Percentiles rank a stretch among this genome's conserved stretches.
Conservation (phyloP, 306 rosid genomes). For the Quercus dentata region DNA sequence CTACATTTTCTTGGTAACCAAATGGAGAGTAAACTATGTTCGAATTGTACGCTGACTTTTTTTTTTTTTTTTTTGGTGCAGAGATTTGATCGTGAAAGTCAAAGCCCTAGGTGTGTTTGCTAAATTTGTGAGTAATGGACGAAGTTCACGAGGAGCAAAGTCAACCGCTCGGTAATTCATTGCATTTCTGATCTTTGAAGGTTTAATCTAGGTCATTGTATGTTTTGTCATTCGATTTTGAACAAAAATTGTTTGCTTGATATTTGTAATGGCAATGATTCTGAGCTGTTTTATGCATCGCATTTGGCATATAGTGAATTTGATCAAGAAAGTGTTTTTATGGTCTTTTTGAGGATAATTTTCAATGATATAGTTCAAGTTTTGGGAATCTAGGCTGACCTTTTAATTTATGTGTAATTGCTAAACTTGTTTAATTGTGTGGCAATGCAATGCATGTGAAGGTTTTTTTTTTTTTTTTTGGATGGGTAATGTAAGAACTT, state of each 20-base stretch:
- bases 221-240: not conserved
- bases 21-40: not conserved
- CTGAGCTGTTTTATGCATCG: not conserved
- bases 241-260: not conserved
- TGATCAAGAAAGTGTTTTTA: not conserved
- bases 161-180: slow-evolving; percentile 14
- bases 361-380: too few relatives aligned
- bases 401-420: too few relatives aligned
- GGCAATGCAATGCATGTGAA: too few relatives aligned
- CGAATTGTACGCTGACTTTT: too few relatives aligned
- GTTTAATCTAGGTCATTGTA: not conserved
- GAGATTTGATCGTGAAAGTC: not conserved
- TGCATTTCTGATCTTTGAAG: not conserved
- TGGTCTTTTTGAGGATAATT: too few relatives aligned
- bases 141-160: slow-evolving; percentile 48
- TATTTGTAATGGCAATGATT: not conserved
- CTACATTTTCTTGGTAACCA: not conserved
- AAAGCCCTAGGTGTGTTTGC: not conserved
- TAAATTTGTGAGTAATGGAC: slow-evolving; percentile 37
- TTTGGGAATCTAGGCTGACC: too few relatives aligned
- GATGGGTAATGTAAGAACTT: too few relatives aligned
- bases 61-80: not conserved
- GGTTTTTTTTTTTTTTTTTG: too few relatives aligned
- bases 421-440: too few relatives aligned
- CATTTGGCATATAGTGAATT: not conserved